Percentiles rank a stretch among this genome's conserved stretches.
These are phyloP conservation scores for Zhuliangozyma blackwelliae DNA, from an alignment of 1,139 yeast species.

Conservation along the genomic window DNA sequence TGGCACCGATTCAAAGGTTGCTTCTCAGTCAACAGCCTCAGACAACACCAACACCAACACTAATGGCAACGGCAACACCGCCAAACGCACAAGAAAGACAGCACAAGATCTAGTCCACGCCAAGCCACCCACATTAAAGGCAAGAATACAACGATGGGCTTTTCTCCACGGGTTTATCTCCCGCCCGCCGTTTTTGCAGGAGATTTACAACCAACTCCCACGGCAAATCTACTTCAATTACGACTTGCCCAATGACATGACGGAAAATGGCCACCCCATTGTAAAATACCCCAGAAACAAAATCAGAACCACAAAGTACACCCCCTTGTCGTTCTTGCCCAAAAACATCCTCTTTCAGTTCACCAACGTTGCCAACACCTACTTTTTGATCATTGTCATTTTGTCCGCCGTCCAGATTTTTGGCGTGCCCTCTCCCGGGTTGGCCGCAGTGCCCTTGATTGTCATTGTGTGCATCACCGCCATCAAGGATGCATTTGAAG, in stretches of 20 bases:
- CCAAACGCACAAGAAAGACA: constrained; percentile 6
- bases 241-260: constrained; percentile 29
- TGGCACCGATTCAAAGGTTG: neutral
- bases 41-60: neutral
- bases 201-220: constrained; percentile 33
- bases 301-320: constrained; percentile 92
- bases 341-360: constrained; percentile 79
- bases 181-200: constrained; percentile 33
- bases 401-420: constrained; percentile 85
- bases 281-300: constrained; percentile 73
- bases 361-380: constrained; percentile 83
- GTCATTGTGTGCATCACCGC: constrained; percentile 89
- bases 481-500: constrained; percentile 90
- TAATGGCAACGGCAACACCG: neutral
- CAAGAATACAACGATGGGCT: constrained; percentile 23
- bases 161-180: constrained; percentile 28
- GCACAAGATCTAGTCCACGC: constrained; percentile 23
- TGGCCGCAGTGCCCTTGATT: constrained; percentile 90
- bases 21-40: neutral
- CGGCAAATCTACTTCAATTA: constrained; percentile 37
- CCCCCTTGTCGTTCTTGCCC: constrained; percentile 84
- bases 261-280: constrained; percentile 52
- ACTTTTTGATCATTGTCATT: constrained; percentile 76
- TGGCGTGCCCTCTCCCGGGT: constrained; percentile 86
- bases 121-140: constrained; percentile 30